phyloP scores from a whole-genome alignment of 495 filamentous ascomycete species.

The Schizothecium vesticola region DNA sequence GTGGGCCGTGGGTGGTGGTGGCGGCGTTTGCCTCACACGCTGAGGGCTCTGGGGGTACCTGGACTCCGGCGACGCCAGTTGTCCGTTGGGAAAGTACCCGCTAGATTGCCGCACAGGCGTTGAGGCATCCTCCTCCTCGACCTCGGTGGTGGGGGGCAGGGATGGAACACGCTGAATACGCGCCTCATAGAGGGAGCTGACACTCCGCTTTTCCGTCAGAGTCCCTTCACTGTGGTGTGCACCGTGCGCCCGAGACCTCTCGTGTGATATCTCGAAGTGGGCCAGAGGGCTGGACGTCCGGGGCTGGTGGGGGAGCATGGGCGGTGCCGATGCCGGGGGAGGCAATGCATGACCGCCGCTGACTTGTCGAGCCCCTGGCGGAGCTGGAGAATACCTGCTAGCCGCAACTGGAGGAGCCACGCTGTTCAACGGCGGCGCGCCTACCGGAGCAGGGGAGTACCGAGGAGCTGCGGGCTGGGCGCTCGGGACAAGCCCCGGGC shows the following conservation, averaged over 20 bases:
- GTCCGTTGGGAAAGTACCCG: slow-evolving; percentile 9
- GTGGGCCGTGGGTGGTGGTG: slow-evolving; percentile 36
- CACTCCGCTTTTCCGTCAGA: slow-evolving; percentile 38
- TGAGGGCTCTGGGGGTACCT: slow-evolving; percentile 29
- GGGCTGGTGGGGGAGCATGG: slow-evolving; percentile 66
- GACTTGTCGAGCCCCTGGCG: slow-evolving; percentile 33
- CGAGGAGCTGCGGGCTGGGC: slow-evolving; percentile 41
- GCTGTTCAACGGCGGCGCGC: slow-evolving; percentile 31
- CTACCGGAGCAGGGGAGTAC: slow-evolving; percentile 58
- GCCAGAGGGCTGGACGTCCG: slow-evolving; percentile 83
- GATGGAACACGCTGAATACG: slow-evolving; percentile 41
- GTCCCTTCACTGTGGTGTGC: slow-evolving; percentile 28
- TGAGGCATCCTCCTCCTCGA: slow-evolving; percentile 44
- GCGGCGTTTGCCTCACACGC: slow-evolving; percentile 35
- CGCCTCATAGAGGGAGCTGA: slow-evolving; percentile 44
- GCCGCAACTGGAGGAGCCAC: slow-evolving; percentile 35
- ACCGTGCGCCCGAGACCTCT: slow-evolving; percentile 30
- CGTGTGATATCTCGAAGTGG: slow-evolving; percentile 51
- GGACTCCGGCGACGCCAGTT: slow-evolving; percentile 25
- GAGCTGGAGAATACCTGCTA: slow-evolving; percentile 51
- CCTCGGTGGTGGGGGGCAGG: slow-evolving; percentile 49
- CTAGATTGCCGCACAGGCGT: slow-evolving; percentile 22
- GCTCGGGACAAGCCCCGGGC: slow-evolving; percentile 34
- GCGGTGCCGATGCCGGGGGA: slow-evolving; percentile 33
- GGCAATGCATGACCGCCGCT: slow-evolving; percentile 38